phyloP scores from a whole-genome alignment of 371 early-diverging fungal species.

The Sanchytrium tribonematis region DNA sequence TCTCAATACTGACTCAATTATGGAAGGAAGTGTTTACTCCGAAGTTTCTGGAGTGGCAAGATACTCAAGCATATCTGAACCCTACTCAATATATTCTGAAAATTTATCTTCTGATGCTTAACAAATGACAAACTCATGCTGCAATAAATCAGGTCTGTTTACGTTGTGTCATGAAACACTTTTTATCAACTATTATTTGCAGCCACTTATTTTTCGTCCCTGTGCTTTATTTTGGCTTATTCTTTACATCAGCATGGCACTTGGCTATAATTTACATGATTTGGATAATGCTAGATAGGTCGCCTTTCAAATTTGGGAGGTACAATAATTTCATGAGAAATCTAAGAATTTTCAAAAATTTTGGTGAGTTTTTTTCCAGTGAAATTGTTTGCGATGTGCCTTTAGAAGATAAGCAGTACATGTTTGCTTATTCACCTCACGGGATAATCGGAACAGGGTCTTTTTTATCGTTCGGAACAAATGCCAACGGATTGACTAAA shows the following conservation, averaged over 20 bases:
- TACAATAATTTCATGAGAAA: neutral
- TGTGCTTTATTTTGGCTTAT: neutral
- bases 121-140: too few species aligned
- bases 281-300: neutral
- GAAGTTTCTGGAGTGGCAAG: too few species aligned
- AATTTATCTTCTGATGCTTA: too few species aligned
- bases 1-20: too few species aligned
- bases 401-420: neutral
- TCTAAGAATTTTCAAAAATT: neutral
- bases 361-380: neutral
- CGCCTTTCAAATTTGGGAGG: neutral
- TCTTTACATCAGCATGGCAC: neutral
- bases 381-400: neutral
- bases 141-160: too few species aligned
- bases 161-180: too few species aligned
- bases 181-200: neutral
- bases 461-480: neutral
- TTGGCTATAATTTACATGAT: neutral
- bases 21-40: too few species aligned
- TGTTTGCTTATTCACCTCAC: neutral
- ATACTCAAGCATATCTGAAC: too few species aligned
- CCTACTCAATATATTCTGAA: too few species aligned
- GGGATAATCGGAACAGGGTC: neutral
- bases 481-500: neutral
- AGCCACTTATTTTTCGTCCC: neutral